A percentile compares a stretch with the other conserved stretches of the same genome.
Conservation (phyloP, 2,329 filamentous ascomycete genomes). For the Dothiorella sarmentorum region DNA sequence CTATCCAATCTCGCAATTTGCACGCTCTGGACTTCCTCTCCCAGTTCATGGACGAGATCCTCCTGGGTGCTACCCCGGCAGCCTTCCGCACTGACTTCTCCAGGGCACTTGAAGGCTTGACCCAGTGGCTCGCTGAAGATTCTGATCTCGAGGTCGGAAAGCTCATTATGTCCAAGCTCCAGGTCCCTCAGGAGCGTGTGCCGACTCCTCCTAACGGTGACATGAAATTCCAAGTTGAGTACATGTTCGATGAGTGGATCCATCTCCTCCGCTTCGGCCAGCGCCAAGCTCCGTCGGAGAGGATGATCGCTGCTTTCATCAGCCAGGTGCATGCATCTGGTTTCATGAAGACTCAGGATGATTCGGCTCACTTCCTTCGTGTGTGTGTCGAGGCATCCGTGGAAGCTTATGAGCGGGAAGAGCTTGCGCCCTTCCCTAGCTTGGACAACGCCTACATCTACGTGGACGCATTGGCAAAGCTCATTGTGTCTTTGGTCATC, state of each 20-base stretch:
- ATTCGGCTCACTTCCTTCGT: conserved; percentile 75
- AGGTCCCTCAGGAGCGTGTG: conserved; percentile 49
- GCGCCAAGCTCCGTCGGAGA: conserved; percentile 65
- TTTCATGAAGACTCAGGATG: conserved; percentile 70
- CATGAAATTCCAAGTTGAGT: conserved; percentile 82
- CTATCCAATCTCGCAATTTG: conserved; percentile 67
- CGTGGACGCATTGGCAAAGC: conserved; percentile 77
- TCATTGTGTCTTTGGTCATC: conserved; percentile 72
- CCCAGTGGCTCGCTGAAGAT: conserved; percentile 75
- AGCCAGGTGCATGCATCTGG: conserved; percentile 75
- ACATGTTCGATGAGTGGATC: conserved; percentile 95
- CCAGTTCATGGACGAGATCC: conserved; percentile 70
- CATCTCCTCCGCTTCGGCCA: conserved; percentile 61
- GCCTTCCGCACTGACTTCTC: conserved; percentile 84
- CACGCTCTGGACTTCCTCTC: conserved; percentile 76
- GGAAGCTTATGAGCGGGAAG: conserved; percentile 70
- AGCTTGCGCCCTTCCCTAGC: conserved; percentile 57
- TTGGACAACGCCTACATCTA: conserved; percentile 60
- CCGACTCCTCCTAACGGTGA: conserved; percentile 56
- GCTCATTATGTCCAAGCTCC: conserved; percentile 66
- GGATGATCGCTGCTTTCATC: conserved; percentile 71
- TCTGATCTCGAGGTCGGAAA: conserved; percentile 63
- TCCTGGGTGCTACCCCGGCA: conserved; percentile 73
- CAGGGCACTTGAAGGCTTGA: conserved; percentile 74
- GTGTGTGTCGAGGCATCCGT: conserved; percentile 77